These are phyloP conservation scores for Chytridium lagenaria DNA, from an alignment of 371 early-diverging fungal genomes.

Conservation along the genomic window DNA sequence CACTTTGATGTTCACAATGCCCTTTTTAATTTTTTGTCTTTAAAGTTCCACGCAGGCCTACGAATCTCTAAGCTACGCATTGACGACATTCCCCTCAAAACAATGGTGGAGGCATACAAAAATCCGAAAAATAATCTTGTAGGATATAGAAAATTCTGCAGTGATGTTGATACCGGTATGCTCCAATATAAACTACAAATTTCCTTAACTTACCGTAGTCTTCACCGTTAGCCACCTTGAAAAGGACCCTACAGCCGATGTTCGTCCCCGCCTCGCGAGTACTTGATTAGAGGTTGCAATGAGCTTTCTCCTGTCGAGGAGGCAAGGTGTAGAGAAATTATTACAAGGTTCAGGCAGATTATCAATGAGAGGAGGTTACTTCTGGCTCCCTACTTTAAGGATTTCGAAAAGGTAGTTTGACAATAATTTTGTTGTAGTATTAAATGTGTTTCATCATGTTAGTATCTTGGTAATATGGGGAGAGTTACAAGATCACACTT, in stretches of 20 bases:
- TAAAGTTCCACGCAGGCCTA: conserved; percentile 55
- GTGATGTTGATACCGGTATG: conserved; percentile 52
- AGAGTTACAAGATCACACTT: conserved; percentile 58
- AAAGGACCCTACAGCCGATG: conserved; percentile 47
- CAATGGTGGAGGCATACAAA: conserved; percentile 41
- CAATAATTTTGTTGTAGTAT: not conserved
- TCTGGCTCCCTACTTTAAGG: conserved; percentile 53
- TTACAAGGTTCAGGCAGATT: conserved; percentile 39
- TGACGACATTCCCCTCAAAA: conserved; percentile 31
- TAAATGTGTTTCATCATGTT: no score
- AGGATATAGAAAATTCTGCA: conserved; percentile 52
- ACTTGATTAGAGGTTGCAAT: conserved; percentile 45
- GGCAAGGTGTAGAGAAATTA: conserved; percentile 42
- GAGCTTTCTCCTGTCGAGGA: conserved; percentile 51
- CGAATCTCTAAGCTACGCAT: conserved; percentile 36
- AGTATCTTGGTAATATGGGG: conserved; percentile 47
- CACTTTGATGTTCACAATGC: no score
- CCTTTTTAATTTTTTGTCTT: no score
- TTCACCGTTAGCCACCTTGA: conserved; percentile 56
- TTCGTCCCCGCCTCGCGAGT: conserved; percentile 50
- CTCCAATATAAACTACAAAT: no score
- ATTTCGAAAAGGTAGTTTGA: conserved; percentile 48
- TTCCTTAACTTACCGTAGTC: no score
- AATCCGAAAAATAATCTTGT: conserved; percentile 40
- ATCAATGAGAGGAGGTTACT: conserved; percentile 49